Base-by-base conservation (phyloP, 805 yeast species). In the Maudiozyma pseudohumilis region DNA sequence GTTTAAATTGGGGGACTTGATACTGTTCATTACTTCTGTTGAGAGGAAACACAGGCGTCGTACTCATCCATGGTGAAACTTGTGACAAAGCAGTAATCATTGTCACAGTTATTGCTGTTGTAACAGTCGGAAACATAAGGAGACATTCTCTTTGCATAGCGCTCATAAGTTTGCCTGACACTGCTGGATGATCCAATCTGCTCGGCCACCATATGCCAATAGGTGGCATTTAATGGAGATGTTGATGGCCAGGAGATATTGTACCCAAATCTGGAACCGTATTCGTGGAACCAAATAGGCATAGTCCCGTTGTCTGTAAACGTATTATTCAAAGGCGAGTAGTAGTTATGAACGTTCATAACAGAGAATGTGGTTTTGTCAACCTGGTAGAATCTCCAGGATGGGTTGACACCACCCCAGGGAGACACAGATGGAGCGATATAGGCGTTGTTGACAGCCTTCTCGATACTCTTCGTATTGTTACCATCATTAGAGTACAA, bases 231-330 rank as follows among this genome's bases (percentile, higher is more conserved):
- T n/a, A 28, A 15, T 6, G 30, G 30, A 28, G 30, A 28, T 8
- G 30, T 28, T 12, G 30, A 12, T 16, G 30, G 30, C 30, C 30
- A 28, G 15, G 30, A 28, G 20, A 28, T 20, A 28, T 28, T 28
- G 15, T 28, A 28, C 6, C 20, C 30, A 28, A 16, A 10, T 28
- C 30, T 28, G 6, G 30, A 18, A 8, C 20, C 18, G 15, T 28
- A 28, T 6, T 15, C 30, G 7, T 28, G 18, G 15, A 16, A 10
- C 30, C 30, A 28, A 16, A 12, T 12, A 16, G 30, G 30, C 17
- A 16, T 20, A 6, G 15, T 18, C 6, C 30, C 30, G 15, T 28
- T 12, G 18, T 28, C 17, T 6, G 17, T 15, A 15, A 12, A 28
- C 2, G 30, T 28, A 8, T 28, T 20, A 13, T 28, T 28, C 18